phyloP scores from a whole-genome alignment of 2,329 filamentous ascomycete genomes.

The Curvularia lunata region DNA sequence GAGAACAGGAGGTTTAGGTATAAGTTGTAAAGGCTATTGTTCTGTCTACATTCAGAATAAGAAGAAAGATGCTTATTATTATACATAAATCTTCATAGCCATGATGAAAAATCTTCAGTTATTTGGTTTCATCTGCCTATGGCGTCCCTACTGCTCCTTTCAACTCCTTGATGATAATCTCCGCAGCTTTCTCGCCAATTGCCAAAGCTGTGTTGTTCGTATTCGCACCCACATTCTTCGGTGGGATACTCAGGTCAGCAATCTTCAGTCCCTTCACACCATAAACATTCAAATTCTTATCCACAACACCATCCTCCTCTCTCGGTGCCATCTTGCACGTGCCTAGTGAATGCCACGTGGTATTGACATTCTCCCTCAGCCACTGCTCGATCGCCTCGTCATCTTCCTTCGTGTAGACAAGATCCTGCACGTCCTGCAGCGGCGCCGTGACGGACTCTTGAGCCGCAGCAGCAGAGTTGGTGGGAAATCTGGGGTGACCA shows the following conservation, averaged over 20 bases:
- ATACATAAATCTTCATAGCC: background rate
- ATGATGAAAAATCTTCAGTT: background rate
- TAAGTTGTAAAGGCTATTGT: conserved; percentile 11
- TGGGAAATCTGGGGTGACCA: conserved; percentile 31
- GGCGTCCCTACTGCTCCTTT: conserved; percentile 2
- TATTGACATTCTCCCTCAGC: conserved; percentile 45
- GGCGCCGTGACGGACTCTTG: conserved; percentile 18
- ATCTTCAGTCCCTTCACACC: conserved; percentile 47
- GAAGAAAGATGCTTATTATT: background rate
- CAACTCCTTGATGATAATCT: conserved; percentile 34
- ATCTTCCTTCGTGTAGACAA: conserved; percentile 39
- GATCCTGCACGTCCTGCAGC: conserved; percentile 20
- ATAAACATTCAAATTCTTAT: conserved; percentile 37
- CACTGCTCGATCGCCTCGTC: conserved; percentile 51
- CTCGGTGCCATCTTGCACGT: conserved; percentile 44
- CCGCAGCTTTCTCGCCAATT: conserved; percentile 43
- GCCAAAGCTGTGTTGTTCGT: conserved; percentile 56
- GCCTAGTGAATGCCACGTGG: conserved; percentile 43
- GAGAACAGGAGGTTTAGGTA: conserved; percentile 39
- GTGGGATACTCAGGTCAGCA: conserved; percentile 53
- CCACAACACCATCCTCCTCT: conserved; percentile 42
- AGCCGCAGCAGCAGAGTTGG: conserved; percentile 25
- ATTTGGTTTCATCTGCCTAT: background rate
- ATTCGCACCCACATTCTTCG: conserved; percentile 55
- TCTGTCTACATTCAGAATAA: background rate